A percentile compares a stretch with the other conserved stretches of the same genome.
Conservation (phyloP, 441 rosid species). For the Eugenia klotzschiana region DNA sequence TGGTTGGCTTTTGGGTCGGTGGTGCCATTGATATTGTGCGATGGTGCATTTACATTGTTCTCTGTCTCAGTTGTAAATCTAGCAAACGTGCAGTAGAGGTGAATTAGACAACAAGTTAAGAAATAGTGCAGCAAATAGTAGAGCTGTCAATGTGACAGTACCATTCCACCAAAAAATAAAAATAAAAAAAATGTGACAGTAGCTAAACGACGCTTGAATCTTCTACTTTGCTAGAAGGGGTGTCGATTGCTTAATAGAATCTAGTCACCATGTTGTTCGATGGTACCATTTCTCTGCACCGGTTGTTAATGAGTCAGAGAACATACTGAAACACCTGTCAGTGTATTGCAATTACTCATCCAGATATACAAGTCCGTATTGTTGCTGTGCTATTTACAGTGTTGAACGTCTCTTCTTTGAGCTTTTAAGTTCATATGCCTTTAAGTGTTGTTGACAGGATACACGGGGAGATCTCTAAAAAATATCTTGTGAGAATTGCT, state of each 20-base stretch:
- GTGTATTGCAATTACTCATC: fast-evolving
- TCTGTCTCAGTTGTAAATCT: neutral
- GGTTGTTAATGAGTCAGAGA: neutral
- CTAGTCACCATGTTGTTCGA: neutral
- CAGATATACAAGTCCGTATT: neutral
- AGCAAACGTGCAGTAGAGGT: neutral
- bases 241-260: neutral
- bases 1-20: neutral
- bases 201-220: neutral
- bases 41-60: neutral
- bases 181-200: neutral
- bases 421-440: neutral
- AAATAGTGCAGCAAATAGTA: neutral
- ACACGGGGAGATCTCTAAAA: neutral
- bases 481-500: neutral
- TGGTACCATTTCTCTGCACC: neutral
- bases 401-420: neutral
- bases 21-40: neutral
- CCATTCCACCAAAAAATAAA: no score
- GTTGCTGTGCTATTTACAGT: neutral
- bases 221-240: neutral
- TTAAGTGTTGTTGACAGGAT: neutral
- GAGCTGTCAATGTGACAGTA: neutral
- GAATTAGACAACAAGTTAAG: neutral
- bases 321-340: neutral